Conservation (phyloP, 345 rosid species). For the Nephelium lappaceum region DNA sequence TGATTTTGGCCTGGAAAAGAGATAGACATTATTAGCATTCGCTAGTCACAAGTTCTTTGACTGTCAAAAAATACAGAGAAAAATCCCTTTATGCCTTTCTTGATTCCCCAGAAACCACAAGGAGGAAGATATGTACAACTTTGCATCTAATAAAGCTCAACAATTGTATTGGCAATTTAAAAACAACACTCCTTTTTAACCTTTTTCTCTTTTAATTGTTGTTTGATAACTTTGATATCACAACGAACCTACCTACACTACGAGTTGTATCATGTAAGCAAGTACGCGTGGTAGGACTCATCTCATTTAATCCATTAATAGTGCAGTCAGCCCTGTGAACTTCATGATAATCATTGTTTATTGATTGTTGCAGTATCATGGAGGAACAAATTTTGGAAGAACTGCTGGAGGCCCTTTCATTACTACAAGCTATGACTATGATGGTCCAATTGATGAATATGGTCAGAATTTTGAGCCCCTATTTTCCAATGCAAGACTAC, state of each 20-base stretch:
- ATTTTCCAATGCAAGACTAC: neutral
- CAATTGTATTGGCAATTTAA: neutral
- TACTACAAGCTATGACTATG: slow-evolving; percentile 72
- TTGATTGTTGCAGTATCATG: slow-evolving; percentile 55
- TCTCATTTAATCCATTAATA: neutral
- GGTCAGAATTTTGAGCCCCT: slow-evolving; percentile 37
- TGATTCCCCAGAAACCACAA: slow-evolving; percentile 15
- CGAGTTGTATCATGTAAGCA: neutral
- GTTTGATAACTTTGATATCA: too few relatives aligned
- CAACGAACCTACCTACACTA: too few relatives aligned
- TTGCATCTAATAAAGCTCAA: slow-evolving; percentile 20
- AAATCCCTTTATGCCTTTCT: slow-evolving; percentile 25
- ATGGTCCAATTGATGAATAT: slow-evolving; percentile 75
- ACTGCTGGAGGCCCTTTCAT: slow-evolving; percentile 75
- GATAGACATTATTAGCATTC: neutral
- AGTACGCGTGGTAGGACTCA: neutral
- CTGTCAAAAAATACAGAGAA: neutral
- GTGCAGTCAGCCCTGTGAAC: neutral
- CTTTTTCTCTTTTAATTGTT: neutral
- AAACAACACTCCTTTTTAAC: neutral
- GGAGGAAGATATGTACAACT: slow-evolving; percentile 5
- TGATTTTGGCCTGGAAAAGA: neutral
- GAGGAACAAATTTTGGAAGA: slow-evolving; percentile 79
- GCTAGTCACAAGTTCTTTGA: neutral
- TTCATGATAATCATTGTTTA: neutral